A percentile compares a stretch with the other conserved stretches of the same genome.
phyloP scores from a whole-genome alignment of 768 basidiomycete species.

The Suillus luteus region DNA sequence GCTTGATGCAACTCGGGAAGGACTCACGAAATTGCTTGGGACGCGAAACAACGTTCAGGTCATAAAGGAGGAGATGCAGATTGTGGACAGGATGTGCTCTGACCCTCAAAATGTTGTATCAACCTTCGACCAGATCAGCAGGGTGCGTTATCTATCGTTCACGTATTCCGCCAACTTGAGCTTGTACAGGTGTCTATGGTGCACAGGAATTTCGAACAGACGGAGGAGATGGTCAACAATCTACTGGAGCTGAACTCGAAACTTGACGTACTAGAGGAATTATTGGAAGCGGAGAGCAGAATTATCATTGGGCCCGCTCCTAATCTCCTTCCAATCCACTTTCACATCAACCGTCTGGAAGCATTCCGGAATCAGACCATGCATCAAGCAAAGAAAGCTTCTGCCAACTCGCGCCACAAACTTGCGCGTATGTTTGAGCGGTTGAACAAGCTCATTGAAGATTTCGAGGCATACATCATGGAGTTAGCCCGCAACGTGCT shows the following conservation, averaged over 20 bases:
- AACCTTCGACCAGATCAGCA: conserved; percentile 94
- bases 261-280: conserved; percentile 73
- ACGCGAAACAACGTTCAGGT: conserved; percentile 78
- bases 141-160: conserved; percentile 53
- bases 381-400: conserved; percentile 88
- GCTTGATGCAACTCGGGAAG: conserved; percentile 86
- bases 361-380: conserved; percentile 93
- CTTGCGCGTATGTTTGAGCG: conserved; percentile 83
- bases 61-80: conserved; percentile 84
- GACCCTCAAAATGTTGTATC: conserved; percentile 77
- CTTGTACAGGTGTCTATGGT: conserved; percentile 89
- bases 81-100: conserved; percentile 72
- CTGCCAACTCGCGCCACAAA: conserved; percentile 63
- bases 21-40: conserved; percentile 76
- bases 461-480: conserved; percentile 85
- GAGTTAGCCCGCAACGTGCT: conserved; percentile 78
- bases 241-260: conserved; percentile 89
- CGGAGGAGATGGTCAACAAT: conserved; percentile 94
- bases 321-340: conserved; percentile 89
- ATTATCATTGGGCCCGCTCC: conserved; percentile 86
- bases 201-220: conserved; percentile 92
- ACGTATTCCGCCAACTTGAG: conserved; percentile 1
- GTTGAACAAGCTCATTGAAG: conserved; percentile 73
- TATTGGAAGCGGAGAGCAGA: conserved; percentile 73
- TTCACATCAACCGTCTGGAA: conserved; percentile 89